Evolutionary conservation across 129 eudicot species (phyloP).

Genomic region (Saposhnikovia divaricata): DNA sequence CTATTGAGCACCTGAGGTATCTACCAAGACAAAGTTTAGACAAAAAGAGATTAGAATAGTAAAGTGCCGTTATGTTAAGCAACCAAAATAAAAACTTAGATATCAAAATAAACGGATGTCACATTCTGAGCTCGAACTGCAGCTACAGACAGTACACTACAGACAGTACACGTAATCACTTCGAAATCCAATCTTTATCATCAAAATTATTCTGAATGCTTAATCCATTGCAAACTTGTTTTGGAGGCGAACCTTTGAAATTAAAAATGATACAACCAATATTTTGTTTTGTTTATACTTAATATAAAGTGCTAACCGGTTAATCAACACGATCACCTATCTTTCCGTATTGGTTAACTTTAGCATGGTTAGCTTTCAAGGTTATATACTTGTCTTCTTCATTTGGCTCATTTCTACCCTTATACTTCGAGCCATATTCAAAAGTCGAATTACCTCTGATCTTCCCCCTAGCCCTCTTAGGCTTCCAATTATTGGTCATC

Average conservation of each 20-base stretch:
- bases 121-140: not conserved
- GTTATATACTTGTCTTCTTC: not conserved
- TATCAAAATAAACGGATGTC: not conserved
- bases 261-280: not conserved
- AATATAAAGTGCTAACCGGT: not conserved
- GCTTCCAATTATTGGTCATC: slow-evolving; percentile 57
- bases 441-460: slow-evolving; percentile 10
- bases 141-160: not conserved
- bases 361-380: not conserved
- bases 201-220: not conserved
- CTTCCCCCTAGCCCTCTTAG: slow-evolving; percentile 54
- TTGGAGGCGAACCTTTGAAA: not conserved
- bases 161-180: not conserved
- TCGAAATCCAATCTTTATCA: not conserved
- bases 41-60: not conserved
- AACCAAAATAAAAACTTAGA: not conserved
- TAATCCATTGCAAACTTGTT: not conserved
- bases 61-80: not conserved
- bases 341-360: not conserved
- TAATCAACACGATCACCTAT: not conserved
- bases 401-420: not conserved
- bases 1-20: not conserved
- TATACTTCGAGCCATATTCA: slow-evolving; percentile 13
- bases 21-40: not conserved
- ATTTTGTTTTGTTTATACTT: not conserved